These are phyloP conservation scores for Podospora bellae-mahoneyi DNA, from an alignment of 495 filamentous ascomycete species.

Conservation along the genomic window DNA sequence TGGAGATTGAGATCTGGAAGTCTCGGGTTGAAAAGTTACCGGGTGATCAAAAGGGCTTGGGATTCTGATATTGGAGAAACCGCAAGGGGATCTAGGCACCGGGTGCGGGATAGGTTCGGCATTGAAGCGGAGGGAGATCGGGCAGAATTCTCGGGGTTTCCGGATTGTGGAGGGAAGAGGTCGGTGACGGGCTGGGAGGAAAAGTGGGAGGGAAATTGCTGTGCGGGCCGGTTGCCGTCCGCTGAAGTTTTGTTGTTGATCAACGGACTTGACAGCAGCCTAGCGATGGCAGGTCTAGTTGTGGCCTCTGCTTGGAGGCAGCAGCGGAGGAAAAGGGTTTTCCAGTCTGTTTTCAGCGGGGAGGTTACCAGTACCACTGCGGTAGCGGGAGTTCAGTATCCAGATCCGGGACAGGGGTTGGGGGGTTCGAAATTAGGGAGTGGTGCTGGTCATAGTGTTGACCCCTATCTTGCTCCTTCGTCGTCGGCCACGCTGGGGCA, in stretches of 20 bases:
- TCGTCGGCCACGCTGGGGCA: background rate
- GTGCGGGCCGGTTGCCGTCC: background rate
- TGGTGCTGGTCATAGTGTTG: background rate
- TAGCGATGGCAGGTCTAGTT: slow-evolving; percentile 23
- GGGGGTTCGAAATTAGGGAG: background rate
- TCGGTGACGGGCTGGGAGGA: background rate
- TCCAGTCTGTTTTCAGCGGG: slow-evolving; percentile 50
- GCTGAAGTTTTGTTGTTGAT: background rate
- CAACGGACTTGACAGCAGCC: background rate
- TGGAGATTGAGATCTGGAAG: background rate
- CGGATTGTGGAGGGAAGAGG: background rate
- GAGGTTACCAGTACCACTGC: background rate
- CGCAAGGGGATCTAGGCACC: background rate
- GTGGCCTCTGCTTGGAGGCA: slow-evolving; percentile 39
- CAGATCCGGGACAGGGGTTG: background rate
- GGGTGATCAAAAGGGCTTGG: background rate
- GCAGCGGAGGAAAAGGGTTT: slow-evolving; percentile 38
- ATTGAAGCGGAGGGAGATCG: background rate
- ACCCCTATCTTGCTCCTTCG: background rate
- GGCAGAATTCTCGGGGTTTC: background rate
- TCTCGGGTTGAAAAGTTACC: background rate
- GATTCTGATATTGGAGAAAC: background rate
- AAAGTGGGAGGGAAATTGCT: background rate
- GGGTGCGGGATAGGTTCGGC: background rate
- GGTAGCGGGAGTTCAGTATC: background rate